These are phyloP conservation scores for Fonsecaea monophora DNA, from an alignment of 2,329 filamentous ascomycete species.

Conservation along the genomic window DNA sequence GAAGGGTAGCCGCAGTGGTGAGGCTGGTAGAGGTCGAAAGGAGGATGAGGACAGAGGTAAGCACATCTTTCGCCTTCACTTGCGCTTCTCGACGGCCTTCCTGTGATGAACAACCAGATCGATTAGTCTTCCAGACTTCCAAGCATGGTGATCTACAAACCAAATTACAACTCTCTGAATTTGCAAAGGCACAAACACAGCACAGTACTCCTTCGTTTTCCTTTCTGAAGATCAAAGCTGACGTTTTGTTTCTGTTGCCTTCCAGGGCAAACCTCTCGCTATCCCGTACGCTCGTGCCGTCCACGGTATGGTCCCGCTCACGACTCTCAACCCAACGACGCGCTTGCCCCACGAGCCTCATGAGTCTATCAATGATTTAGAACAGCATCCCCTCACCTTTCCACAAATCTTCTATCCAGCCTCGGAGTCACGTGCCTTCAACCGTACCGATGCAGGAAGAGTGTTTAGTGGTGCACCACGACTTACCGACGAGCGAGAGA, in stretches of 20 bases:
- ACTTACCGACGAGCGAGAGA: conserved; percentile 46
- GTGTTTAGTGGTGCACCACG: conserved; percentile 61
- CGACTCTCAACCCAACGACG: conserved; percentile 52
- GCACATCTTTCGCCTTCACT: conserved; percentile 6
- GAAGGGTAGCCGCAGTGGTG: conserved; percentile 83
- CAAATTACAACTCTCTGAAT: conserved; percentile 77
- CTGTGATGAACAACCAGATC: conserved; percentile 76
- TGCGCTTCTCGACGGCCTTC: conserved; percentile 14
- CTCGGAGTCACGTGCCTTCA: conserved; percentile 69
- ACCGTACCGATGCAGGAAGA: conserved; percentile 68
- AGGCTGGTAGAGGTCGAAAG: conserved; percentile 86
- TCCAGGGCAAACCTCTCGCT: conserved; percentile 77
- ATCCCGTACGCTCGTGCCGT: conserved; percentile 78
- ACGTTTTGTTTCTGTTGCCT: conserved; percentile 21
- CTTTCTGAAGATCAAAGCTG: background rate
- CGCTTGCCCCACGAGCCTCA: conserved; percentile 53
- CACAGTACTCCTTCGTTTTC: background rate
- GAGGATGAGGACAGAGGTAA: conserved; percentile 75
- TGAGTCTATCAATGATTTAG: conserved; percentile 70
- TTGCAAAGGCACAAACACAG: conserved; percentile 23
- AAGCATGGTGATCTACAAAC: conserved; percentile 75
- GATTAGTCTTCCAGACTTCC: conserved; percentile 99
- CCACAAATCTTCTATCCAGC: conserved; percentile 68
- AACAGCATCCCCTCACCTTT: conserved; percentile 62
- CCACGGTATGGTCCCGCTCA: conserved; percentile 78